Evolutionary conservation across 2,329 filamentous ascomycete genomes (phyloP).

Genomic region (Clarireedia monteithiana): DNA sequence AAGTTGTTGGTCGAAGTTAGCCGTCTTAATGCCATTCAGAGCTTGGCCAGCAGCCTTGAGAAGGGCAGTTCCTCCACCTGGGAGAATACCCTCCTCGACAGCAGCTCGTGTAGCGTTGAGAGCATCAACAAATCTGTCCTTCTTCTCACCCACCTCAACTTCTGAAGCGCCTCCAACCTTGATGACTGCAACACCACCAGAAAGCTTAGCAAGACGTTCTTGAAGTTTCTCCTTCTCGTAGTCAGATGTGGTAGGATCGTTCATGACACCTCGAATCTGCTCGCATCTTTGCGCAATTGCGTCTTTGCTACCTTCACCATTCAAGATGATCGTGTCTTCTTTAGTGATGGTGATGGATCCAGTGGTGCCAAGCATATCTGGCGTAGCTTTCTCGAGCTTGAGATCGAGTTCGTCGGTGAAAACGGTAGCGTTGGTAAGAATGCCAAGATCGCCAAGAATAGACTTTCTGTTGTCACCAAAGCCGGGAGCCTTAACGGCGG

Average conservation of each 20-base stretch:
- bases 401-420: constrained; percentile 98
- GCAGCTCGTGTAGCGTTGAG: constrained; percentile 96
- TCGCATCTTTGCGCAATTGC: constrained; percentile 90
- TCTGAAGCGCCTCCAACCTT: constrained; percentile 97
- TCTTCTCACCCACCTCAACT: constrained; percentile 99
- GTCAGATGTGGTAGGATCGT: constrained; percentile 87
- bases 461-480: constrained; percentile 99
- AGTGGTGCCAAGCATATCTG: constrained; percentile 92
- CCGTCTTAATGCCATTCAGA: constrained; percentile 70
- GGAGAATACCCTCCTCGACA: constrained; percentile 98
- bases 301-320: constrained; percentile 95
- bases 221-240: constrained; percentile 99
- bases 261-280: constrained; percentile 97
- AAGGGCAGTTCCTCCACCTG: constrained; percentile 94
- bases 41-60: constrained; percentile 95
- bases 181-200: constrained; percentile 97
- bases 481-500: constrained; percentile 95
- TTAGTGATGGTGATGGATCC: constrained; percentile 99
- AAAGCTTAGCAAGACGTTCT: constrained; percentile 98
- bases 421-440: constrained; percentile 93
- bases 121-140: constrained; percentile 98
- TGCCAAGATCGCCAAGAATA: constrained; percentile 91
- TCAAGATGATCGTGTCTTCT: constrained; percentile 98
- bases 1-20: constrained; percentile 99
- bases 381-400: constrained; percentile 97